A percentile compares a stretch with the other conserved stretches of the same genome.
Conservation (phyloP, 1,139 yeast genomes). For the Williopsis jadinii region DNA sequence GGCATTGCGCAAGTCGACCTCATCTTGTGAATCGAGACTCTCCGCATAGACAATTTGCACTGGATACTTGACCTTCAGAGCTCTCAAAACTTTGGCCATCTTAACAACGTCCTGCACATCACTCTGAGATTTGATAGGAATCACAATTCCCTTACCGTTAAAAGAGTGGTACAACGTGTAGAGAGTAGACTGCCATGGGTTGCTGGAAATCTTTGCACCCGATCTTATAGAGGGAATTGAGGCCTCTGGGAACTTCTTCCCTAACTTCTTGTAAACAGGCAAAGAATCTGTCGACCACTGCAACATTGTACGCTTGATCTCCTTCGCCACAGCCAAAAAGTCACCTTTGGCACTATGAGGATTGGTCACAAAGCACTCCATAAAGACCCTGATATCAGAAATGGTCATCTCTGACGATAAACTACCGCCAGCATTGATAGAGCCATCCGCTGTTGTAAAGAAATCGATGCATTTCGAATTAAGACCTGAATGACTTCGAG, state of each 20-base stretch:
- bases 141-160: slow-evolving; percentile 42
- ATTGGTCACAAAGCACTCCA: slow-evolving; percentile 7
- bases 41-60: slow-evolving; percentile 47
- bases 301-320: slow-evolving; percentile 10
- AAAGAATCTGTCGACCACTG: slow-evolving; percentile 11
- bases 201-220: slow-evolving; percentile 1
- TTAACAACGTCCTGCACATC: slow-evolving; percentile 33
- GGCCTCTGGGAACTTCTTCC: slow-evolving; percentile 1
- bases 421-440: neutral
- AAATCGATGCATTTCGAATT: too few species aligned
- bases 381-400: slow-evolving; percentile 12
- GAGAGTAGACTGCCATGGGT: slow-evolving; percentile 29
- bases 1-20: slow-evolving; percentile 1
- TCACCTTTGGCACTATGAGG: too few species aligned
- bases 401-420: slow-evolving; percentile 5
- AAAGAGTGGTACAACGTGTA: slow-evolving; percentile 28
- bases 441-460: neutral
- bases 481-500: too few species aligned
- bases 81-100: slow-evolving; percentile 39
- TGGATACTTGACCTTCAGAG: slow-evolving; percentile 39
- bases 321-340: slow-evolving; percentile 3
- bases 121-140: slow-evolving; percentile 39
- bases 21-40: slow-evolving; percentile 23
- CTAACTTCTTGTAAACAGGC: slow-evolving; percentile 13
- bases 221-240: slow-evolving; percentile 6